Base-by-base conservation (phyloP, 352 stramenopile species). In the Phytopythium mirpurense region DNA sequence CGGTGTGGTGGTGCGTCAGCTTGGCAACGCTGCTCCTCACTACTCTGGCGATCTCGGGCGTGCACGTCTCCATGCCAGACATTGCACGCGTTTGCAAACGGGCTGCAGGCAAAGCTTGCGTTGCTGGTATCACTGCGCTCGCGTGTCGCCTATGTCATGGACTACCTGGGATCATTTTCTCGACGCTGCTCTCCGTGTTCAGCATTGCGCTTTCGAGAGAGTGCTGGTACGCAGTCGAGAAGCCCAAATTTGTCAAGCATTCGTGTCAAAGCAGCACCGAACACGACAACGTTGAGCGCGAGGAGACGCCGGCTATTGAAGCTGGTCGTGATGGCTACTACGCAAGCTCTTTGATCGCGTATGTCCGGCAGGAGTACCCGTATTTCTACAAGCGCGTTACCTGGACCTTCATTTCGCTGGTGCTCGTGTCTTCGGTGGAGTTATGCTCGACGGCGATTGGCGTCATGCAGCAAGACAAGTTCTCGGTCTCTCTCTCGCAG, bases 401-500 rank as follows among this genome's bases (percentile, higher is more conserved):
- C 53, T 91, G 80, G 80, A 88, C 80, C 14, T 91, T 88, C 46
- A 78, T 86, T 24, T 63, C 65, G n/a, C 80, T 88, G 48, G 79
- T 88, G 51, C 43, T 91, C 9, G 61, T 88, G 9, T 86, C 80
- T 5, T 70, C 65, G 12, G 56, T 89, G n/a, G 80, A 91, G 46
- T 51, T 88, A 21, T 84, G 76, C 55, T 89, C 78, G 11, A 88
- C 78, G 1, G 53, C 81, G 36, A 63, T 86, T 15, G 55, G 64
- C 21, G 47, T 84, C 14, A 63, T 80, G n/a, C 75, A 77, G 26
- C 55, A 83, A 12, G 55, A 68, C 24, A 49, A 56, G 21, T 54
- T 83, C 3, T 41, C 69, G 41, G 46, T 88, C 15, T 77, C 78
- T 4, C 60, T 91, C 18, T 91, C 78, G n/a, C 75, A 89, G 47